These are phyloP conservation scores for Antrodiella citrinella DNA, from an alignment of 768 basidiomycete species.

Conservation along the genomic window DNA sequence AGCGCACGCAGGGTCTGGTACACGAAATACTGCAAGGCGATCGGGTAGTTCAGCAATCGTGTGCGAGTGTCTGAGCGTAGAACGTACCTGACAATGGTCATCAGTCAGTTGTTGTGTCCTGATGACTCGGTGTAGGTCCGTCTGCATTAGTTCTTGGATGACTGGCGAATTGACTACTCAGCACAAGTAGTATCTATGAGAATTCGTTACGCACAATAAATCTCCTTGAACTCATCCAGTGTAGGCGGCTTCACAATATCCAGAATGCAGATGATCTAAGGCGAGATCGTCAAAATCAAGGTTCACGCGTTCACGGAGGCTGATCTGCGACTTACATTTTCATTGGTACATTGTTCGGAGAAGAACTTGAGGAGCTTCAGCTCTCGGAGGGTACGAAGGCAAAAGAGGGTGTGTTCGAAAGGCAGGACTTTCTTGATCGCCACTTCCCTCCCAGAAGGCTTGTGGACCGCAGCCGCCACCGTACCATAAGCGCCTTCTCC, in stretches of 20 bases:
- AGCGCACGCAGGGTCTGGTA: constrained; percentile 82
- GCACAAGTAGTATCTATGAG: constrained; percentile 7
- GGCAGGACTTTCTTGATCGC: constrained; percentile 96
- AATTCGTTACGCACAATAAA: constrained; percentile 63
- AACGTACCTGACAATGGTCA: constrained; percentile 72
- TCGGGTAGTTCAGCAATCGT: constrained; percentile 4
- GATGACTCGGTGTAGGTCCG: constrained; percentile 86
- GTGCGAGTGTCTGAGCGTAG: background rate
- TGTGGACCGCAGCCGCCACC: constrained; percentile 82
- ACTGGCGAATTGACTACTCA: constrained; percentile 30
- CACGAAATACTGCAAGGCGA: constrained; percentile 54
- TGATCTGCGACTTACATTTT: constrained; percentile 46
- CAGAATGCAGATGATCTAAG: constrained; percentile 83
- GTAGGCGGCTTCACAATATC: constrained; percentile 82
- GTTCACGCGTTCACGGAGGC: background rate
- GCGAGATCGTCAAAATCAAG: constrained; percentile 3
- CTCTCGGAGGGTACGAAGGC: constrained; percentile 82
- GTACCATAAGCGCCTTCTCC: constrained; percentile 89
- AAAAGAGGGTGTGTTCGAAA: constrained; percentile 91
- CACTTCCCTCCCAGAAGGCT: constrained; percentile 72
- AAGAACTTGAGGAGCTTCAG: constrained; percentile 86
- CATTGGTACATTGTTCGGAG: constrained; percentile 70
- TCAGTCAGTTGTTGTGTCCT: constrained; percentile 85
- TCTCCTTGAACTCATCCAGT: constrained; percentile 75
- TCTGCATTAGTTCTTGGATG: constrained; percentile 86